Evolutionary conservation across 805 yeast species (phyloP), one percentile per base, ranked within the genome.

Genomic region (Candida maesae): DNA sequence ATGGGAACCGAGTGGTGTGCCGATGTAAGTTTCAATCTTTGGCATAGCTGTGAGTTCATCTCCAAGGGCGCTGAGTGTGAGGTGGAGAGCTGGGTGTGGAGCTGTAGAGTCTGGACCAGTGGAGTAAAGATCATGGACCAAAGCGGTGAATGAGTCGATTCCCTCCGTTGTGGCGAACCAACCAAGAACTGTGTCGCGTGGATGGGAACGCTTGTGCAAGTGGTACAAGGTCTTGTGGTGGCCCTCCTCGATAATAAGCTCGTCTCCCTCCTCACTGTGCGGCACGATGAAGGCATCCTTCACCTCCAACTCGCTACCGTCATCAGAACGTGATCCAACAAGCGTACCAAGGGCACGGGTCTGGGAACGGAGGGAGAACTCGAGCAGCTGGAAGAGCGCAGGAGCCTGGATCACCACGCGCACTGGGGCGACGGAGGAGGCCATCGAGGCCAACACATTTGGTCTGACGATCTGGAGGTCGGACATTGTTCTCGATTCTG

Each of bases 221-320:
- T 78, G 80, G 64, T 70, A 84, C 63, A 84, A 75, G 25, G 79
- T 67, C 58, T 77, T 75, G 70, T 85, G 88, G 60, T 78, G 81
- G 44, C 80, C 82, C 55, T 84, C 86, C 58, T 82, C 90, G 46
- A 88, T 79, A 44, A 81, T 74, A 47, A 88, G 77, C 50, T 86
- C 81, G 46, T 84, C 93, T 30, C 79, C 86, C 36, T 73, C 73
- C 59, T 84, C 95, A 36, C 68, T 70, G 56, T 86, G 86, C 33
- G 95, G 93, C 42, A 88, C 93, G 60, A 86, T 74, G 63, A 81
- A 88, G 15, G 88, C 84, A 47, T 79, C 84, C 58, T 78, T 75
- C 53, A 88, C 68, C 54, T 81, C 91, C 33, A 84, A 71, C 53
- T 76, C 83, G 14, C 76, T 66, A 12, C 95, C 95, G 59, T 87